Evolutionary conservation across 2,329 filamentous ascomycete genomes (phyloP).

Genomic region (Emmonsiellopsis sp.): DNA sequence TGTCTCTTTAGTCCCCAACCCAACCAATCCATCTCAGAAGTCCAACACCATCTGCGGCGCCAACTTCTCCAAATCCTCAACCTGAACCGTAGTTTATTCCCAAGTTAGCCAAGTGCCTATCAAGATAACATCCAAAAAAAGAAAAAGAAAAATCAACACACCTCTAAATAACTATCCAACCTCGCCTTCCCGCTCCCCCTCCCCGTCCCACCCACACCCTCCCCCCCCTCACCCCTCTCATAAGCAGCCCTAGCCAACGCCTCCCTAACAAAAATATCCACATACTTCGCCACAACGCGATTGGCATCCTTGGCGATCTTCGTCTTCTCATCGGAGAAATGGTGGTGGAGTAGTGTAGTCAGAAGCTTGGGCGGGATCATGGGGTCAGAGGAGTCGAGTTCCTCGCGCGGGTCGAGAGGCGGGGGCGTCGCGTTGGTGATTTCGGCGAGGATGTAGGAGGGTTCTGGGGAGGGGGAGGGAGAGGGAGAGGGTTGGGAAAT

Average conservation of each 20-base stretch:
- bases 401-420: constrained; percentile 14
- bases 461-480: constrained; percentile 26
- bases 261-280: constrained; percentile 86
- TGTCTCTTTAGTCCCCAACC: too few species aligned
- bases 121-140: not conserved
- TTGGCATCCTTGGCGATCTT: constrained; percentile 71
- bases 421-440: constrained; percentile 20
- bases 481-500: constrained; percentile 6
- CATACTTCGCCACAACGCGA: constrained; percentile 67
- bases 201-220: constrained; percentile 22
- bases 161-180: constrained; percentile 60
- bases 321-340: constrained; percentile 63
- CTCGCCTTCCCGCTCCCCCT: constrained; percentile 18
- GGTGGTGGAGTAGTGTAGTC: constrained; percentile 68
- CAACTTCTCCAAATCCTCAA: constrained; percentile 83
- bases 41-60: constrained; percentile 79
- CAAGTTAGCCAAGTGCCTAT: not conserved
- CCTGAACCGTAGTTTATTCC: constrained; percentile 35
- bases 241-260: constrained; percentile 70
- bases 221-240: constrained; percentile 48
- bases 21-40: constrained; percentile 43
- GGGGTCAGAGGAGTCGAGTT: constrained; percentile 27
- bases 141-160: constrained; percentile 33
- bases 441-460: constrained; percentile 41
- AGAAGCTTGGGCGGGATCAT: constrained; percentile 65